Percentiles rank a stretch among this genome's conserved stretches.
phyloP scores from a whole-genome alignment of 2,329 filamentous ascomycete genomes.

The Torrubiella hemipterigena region DNA sequence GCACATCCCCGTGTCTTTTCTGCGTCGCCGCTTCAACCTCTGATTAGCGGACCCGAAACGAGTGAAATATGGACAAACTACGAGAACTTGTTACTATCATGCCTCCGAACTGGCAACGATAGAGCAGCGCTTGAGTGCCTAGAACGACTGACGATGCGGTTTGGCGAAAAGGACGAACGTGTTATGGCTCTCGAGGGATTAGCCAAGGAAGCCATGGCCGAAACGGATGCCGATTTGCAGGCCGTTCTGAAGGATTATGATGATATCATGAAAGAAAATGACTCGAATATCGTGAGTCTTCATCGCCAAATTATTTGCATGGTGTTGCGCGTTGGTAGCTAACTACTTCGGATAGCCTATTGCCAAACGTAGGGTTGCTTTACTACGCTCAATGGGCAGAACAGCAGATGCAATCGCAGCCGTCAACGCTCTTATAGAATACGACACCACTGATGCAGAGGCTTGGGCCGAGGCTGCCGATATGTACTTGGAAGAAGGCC shows the following conservation, averaged over 20 bases:
- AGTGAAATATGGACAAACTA: conserved; percentile 74
- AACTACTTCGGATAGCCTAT: conserved; percentile 47
- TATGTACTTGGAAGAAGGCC: conserved; percentile 67
- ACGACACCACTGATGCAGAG: conserved; percentile 81
- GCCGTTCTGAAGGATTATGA: conserved; percentile 69
- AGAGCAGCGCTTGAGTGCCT: conserved; percentile 64
- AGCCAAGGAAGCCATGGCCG: conserved; percentile 71
- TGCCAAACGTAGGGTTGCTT: conserved; percentile 69
- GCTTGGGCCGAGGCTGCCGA: conserved; percentile 88
- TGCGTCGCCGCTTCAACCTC: conserved; percentile 37
- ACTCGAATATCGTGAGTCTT: no score
- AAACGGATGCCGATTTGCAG: conserved; percentile 52
- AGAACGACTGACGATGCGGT: conserved; percentile 63
- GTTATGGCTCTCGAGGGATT: conserved; percentile 75
- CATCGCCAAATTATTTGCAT: conserved; percentile 71
- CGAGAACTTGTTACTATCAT: conserved; percentile 78
- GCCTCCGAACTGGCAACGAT: conserved; percentile 75
- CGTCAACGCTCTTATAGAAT: conserved; percentile 65
- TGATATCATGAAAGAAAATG: conserved; percentile 57
- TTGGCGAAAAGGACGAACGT: conserved; percentile 74
- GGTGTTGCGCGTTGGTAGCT: not conserved
- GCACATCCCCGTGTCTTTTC: conserved; percentile 42
- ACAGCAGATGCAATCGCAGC: conserved; percentile 61
- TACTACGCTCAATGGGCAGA: conserved; percentile 64
- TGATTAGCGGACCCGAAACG: conserved; percentile 52